Evolutionary conservation across 2,329 filamentous ascomycete genomes (phyloP), one percentile per base, ranked within the genome.

Genomic region (Pyrenochaeta sp.): DNA sequence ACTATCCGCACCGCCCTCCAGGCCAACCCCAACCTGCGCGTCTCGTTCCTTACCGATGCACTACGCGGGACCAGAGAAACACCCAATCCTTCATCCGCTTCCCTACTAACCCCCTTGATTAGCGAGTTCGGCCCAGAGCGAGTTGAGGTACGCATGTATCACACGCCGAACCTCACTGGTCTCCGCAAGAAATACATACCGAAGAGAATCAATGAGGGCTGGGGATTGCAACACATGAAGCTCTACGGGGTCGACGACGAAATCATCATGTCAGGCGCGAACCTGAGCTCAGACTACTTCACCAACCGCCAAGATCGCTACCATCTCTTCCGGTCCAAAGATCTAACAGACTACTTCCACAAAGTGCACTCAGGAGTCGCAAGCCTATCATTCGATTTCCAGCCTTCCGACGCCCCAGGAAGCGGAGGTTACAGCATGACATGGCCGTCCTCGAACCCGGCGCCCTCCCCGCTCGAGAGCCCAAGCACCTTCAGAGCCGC

Each of bases 221-320:
- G 95, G 95, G 95, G 95, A 1, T 80, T 99, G 60, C 95, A 99
- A 75, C 95, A 99, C 74, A 99, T 99, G 94, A 99, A 99, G 83
- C 83, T 99, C 0, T 99, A 99, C 69, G 95, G 95, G 0, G 82
- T 97, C 24, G 95, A 99, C 69, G 93, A 99, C 72, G 93, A 97
- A 77, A 90, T 99, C 56, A 94, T 99, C 64, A 87, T 99, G 69
- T 96, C 93, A 7, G 69, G 87, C 7, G 95, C 95, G 15, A 99
- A 99, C 67, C 81, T 99, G 6, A 97, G 92, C 0, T 87, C 85
- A 43, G 94, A 99, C 73, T 99, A 99, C 78, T 99, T 99, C 71
- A 97, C 93, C 39, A 95, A 98, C 69, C 89, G 95, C 10, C 91
- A 98, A 70, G 95, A 99, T 76, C 85, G 95, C 51, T 99, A 99